phyloP scores from a whole-genome alignment of 2,329 filamentous ascomycete genomes.

The Pseudocercospora pini-densiflorae region DNA sequence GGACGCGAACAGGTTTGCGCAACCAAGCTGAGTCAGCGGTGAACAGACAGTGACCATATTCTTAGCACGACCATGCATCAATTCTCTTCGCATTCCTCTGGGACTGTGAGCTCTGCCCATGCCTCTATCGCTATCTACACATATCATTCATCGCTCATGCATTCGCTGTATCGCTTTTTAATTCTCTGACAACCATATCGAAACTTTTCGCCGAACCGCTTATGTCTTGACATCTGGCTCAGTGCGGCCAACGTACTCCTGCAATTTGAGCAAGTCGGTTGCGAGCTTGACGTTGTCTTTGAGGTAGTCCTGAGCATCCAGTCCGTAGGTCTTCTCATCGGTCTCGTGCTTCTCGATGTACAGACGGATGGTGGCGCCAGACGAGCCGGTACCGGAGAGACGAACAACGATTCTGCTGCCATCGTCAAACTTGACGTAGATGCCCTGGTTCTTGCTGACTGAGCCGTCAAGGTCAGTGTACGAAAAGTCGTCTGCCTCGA shows the following conservation, averaged over 20 bases:
- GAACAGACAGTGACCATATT: too few relatives aligned
- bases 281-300: conserved; percentile 87
- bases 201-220: conserved; percentile 23
- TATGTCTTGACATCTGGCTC: conserved; percentile 98
- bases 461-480: conserved; percentile 99
- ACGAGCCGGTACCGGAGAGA: conserved; percentile 91
- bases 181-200: background rate
- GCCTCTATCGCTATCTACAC: conserved; percentile 25
- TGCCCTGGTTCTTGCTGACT: conserved; percentile 92
- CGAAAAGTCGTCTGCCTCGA: conserved; percentile 92
- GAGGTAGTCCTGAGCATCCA: conserved; percentile 92
- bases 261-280: conserved; percentile 83
- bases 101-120: background rate
- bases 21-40: too few relatives aligned
- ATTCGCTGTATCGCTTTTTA: conserved; percentile 11
- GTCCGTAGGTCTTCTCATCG: conserved; percentile 75
- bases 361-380: conserved; percentile 92
- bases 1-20: too few relatives aligned
- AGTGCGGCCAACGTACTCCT: conserved; percentile 89
- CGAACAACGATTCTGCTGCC: conserved; percentile 95
- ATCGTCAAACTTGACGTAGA: conserved; percentile 92
- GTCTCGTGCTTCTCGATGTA: conserved; percentile 96
- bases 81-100: background rate
- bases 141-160: conserved; percentile 12
- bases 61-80: too few relatives aligned